These are phyloP conservation scores for Graphilbum fragrans DNA, from an alignment of 2,329 filamentous ascomycete species.

Conservation along the genomic window DNA sequence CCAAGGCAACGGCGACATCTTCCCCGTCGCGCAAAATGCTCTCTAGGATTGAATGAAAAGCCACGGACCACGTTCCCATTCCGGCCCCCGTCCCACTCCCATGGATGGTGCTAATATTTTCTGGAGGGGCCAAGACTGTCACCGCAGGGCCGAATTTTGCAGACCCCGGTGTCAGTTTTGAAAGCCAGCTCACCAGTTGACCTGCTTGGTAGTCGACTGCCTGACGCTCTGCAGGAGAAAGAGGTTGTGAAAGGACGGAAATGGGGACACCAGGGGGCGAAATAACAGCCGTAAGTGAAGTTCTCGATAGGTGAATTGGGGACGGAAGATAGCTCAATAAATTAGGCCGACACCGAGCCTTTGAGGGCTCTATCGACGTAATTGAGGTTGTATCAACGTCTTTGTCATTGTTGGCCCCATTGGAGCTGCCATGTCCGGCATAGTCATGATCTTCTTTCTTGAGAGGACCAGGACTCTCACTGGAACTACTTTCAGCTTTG, in stretches of 20 bases:
- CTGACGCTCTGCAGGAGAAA: constrained; percentile 22
- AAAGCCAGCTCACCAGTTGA: constrained; percentile 30
- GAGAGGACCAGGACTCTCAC: no score
- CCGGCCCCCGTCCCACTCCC: neutral
- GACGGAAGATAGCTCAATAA: neutral
- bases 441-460: neutral
- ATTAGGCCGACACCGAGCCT: no score
- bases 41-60: constrained; percentile 46
- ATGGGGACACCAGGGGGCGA: constrained; percentile 25
- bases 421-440: neutral
- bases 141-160: constrained; percentile 34
- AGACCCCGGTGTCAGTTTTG: constrained; percentile 29
- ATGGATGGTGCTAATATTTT: neutral
- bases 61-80: constrained; percentile 36
- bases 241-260: constrained; percentile 19
- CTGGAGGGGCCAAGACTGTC: constrained; percentile 19
- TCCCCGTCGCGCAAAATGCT: constrained; percentile 45
- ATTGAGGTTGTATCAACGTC: neutral
- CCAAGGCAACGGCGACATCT: constrained; percentile 44
- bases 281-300: constrained; percentile 27
- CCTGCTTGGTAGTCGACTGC: constrained; percentile 34
- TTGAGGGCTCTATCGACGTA: neutral
- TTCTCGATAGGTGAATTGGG: constrained; percentile 7
- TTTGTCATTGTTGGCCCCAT: constrained; percentile 5
- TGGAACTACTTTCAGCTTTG: no score